These are phyloP conservation scores for Filosporella fistucella DNA, from an alignment of 495 filamentous ascomycete species.

Conservation along the genomic window DNA sequence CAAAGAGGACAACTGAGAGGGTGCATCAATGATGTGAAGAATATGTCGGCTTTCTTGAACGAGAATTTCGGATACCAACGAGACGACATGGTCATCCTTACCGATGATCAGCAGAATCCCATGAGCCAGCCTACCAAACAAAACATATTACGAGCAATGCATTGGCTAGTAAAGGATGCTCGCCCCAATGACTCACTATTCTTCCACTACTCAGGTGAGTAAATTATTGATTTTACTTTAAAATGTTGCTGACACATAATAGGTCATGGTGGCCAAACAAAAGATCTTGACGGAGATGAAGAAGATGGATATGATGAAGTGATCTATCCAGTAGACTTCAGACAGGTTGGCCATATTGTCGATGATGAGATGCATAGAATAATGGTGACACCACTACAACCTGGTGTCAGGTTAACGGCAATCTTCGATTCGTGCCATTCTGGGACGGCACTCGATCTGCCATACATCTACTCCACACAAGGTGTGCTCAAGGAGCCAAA, in stretches of 20 bases:
- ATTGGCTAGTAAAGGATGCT: constrained; percentile 96
- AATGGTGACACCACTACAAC: constrained; percentile 78
- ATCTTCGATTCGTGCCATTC: constrained; percentile 99
- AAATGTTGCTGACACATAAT: constrained; percentile 10
- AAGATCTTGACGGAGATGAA: constrained; percentile 90
- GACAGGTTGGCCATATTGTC: constrained; percentile 85
- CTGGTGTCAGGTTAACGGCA: constrained; percentile 88
- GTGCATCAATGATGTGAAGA: constrained; percentile 98
- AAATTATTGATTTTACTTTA: constrained; percentile 22
- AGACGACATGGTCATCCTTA: constrained; percentile 97
- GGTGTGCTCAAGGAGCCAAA: constrained; percentile 98
- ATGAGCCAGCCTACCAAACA: constrained; percentile 96
- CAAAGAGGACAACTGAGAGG: constrained; percentile 88
- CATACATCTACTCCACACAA: constrained; percentile 94
- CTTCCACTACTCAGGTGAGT: constrained; percentile 92
- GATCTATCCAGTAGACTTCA: constrained; percentile 95
- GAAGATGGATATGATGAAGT: constrained; percentile 97
- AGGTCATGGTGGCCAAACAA: constrained; percentile 97
- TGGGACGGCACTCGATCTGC: constrained; percentile 90
- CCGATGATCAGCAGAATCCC: constrained; percentile 94
- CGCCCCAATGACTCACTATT: constrained; percentile 93
- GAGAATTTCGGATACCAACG: constrained; percentile 89
- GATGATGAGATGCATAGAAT: constrained; percentile 99
- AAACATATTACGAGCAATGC: constrained; percentile 96
- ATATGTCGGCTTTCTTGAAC: constrained; percentile 91